Evolutionary conservation across 2,329 filamentous ascomycete species (phyloP).

Genomic region (Keithomyces neogunnii): DNA sequence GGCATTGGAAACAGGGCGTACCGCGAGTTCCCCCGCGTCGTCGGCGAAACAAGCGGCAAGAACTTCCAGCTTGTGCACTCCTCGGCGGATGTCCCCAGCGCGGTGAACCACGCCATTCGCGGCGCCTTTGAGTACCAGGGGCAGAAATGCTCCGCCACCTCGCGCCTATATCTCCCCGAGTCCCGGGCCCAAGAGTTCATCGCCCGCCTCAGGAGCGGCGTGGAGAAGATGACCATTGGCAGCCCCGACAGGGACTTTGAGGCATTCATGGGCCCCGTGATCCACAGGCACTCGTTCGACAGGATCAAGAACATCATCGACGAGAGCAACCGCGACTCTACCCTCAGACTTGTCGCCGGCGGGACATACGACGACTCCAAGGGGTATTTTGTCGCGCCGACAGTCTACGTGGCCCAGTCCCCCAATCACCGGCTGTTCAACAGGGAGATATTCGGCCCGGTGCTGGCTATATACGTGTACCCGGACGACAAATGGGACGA

Average conservation of each 20-base stretch:
- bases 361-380: constrained; percentile 32
- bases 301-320: constrained; percentile 37
- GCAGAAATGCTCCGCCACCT: constrained; percentile 43
- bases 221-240: constrained; percentile 8
- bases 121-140: constrained; percentile 42
- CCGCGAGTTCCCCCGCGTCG: constrained; percentile 32
- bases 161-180: constrained; percentile 46
- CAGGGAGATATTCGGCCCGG: constrained; percentile 40
- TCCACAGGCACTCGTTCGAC: constrained; percentile 36
- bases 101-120: constrained; percentile 36
- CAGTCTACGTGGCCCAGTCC: constrained; percentile 33
- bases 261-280: constrained; percentile 40
- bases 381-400: constrained; percentile 38
- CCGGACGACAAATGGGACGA: constrained; percentile 29
- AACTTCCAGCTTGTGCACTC: constrained; percentile 43
- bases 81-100: constrained; percentile 37
- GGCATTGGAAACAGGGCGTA: constrained; percentile 19
- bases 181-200: constrained; percentile 27
- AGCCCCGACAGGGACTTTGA: constrained; percentile 15
- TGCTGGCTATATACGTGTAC: constrained; percentile 39
- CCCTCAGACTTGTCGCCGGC: constrained; percentile 34
- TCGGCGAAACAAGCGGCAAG: constrained; percentile 45
- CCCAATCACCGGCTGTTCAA: constrained; percentile 35
- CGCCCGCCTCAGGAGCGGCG: constrained; percentile 15
- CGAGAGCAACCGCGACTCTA: constrained; percentile 30